Conservation (phyloP, 108 stramenopile species). For the Pseudonitzschia multistriata region DNA sequence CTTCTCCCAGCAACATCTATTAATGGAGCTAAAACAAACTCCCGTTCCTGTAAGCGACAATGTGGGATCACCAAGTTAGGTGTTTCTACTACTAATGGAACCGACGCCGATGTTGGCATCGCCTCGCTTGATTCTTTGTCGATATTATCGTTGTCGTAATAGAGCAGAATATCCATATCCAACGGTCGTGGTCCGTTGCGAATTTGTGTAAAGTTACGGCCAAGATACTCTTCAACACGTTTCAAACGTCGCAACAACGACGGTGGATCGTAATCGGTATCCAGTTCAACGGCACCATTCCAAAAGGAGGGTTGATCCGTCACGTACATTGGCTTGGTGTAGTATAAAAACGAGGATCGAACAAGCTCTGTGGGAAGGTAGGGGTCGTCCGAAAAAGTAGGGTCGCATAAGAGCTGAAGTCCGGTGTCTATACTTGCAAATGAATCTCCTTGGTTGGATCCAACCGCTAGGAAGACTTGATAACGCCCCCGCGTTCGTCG, state of each 20-base stretch:
- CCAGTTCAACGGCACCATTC: slow-evolving; percentile 81
- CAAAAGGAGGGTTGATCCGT: slow-evolving; percentile 82
- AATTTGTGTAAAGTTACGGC: slow-evolving; percentile 51
- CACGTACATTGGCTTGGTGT: slow-evolving; percentile 86
- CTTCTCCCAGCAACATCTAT: slow-evolving; percentile 57
- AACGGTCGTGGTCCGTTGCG: slow-evolving; percentile 86
- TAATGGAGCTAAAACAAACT: slow-evolving; percentile 93
- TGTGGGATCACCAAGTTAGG: slow-evolving; percentile 81
- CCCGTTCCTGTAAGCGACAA: slow-evolving; percentile 79
- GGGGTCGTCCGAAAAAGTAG: neutral
- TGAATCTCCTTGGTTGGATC: slow-evolving; percentile 79
- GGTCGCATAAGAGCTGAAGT: slow-evolving; percentile 42
- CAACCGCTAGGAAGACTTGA: slow-evolving; percentile 73
- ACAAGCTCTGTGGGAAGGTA: slow-evolving; percentile 32
- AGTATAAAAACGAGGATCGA: slow-evolving; percentile 72
- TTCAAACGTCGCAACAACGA: slow-evolving; percentile 61
- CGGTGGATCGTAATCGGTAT: slow-evolving; percentile 57
- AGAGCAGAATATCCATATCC: slow-evolving; percentile 83
- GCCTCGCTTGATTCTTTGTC: slow-evolving; percentile 29
- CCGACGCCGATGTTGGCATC: neutral
- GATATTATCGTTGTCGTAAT: slow-evolving; percentile 41
- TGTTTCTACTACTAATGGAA: slow-evolving; percentile 39
- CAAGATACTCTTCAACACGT: slow-evolving; percentile 60
- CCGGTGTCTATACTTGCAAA: slow-evolving; percentile 58
- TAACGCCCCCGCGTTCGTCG: neutral